Evolutionary conservation across 768 basidiomycete genomes (phyloP).

Genomic region (Pleurotus tuber-regium): DNA sequence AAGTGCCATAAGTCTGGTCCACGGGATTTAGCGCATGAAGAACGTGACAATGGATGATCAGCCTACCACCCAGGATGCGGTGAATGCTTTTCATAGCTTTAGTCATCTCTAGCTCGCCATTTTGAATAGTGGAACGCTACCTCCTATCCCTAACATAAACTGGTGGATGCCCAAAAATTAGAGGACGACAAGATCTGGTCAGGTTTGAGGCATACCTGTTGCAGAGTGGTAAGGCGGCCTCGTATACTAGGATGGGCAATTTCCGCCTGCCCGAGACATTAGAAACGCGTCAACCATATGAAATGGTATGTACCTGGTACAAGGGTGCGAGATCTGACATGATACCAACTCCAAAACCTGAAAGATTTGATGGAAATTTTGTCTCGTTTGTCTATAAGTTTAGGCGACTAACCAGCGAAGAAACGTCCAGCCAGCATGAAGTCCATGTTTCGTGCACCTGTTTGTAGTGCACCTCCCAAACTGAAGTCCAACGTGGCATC

Average conservation of each 20-base stretch:
- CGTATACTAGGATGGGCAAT: slow-evolving; percentile 57
- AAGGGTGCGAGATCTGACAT: slow-evolving; percentile 49
- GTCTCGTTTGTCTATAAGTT: too few relatives aligned
- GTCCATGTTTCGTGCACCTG: slow-evolving; percentile 42
- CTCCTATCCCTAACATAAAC: slow-evolving; percentile 51
- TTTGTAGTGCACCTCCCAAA: slow-evolving; percentile 44
- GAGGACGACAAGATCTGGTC: neutral
- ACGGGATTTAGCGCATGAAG: neutral
- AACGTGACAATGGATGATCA: neutral
- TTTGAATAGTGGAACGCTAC: slow-evolving; percentile 17
- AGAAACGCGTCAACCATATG: neutral
- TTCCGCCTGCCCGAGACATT: slow-evolving; percentile 42
- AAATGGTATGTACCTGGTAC: slow-evolving; percentile 37
- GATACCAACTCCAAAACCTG: slow-evolving; percentile 43
- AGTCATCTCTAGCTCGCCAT: neutral
- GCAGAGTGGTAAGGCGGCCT: slow-evolving; percentile 51
- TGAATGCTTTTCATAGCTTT: slow-evolving; percentile 33
- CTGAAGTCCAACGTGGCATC: slow-evolving; percentile 17
- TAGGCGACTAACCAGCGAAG: slow-evolving; percentile 44
- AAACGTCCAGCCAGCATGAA: slow-evolving; percentile 51
- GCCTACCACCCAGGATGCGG: slow-evolving; percentile 45
- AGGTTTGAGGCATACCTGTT: slow-evolving; percentile 32
- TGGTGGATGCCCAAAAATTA: slow-evolving; percentile 8
- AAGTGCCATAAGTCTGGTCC: slow-evolving; percentile 37
- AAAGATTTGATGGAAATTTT: too few relatives aligned